Percentiles rank a stretch among this genome's conserved stretches.
Evolutionary conservation across 352 stramenopile genomes (phyloP).

Genomic region (Thraustotheca clavata): DNA sequence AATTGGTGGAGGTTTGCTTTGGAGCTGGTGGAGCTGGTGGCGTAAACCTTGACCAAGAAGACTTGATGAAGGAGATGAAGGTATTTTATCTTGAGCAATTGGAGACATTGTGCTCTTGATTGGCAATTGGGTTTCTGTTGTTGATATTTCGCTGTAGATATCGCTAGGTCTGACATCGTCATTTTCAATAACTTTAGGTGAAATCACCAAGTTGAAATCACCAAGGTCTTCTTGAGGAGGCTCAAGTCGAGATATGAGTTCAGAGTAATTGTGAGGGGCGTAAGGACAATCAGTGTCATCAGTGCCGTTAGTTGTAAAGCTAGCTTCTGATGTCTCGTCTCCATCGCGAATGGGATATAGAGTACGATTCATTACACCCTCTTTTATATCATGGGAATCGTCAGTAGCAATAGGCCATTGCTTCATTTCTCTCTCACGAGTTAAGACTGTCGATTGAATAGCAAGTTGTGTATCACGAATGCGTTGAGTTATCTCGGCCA

Average conservation of each 20-base stretch:
- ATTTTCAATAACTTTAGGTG: neutral
- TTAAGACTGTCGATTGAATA: neutral
- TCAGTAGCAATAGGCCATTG: neutral
- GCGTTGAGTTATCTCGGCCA: neutral
- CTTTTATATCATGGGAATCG: neutral
- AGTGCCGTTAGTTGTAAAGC: slow-evolving; percentile 3
- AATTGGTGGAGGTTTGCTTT: neutral
- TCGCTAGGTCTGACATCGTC: neutral
- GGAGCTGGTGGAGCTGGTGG: neutral
- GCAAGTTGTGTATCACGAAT: neutral
- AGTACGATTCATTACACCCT: neutral
- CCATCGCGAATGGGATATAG: slow-evolving; percentile 11
- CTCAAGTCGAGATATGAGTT: slow-evolving; percentile 8
- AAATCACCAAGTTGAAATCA: neutral
- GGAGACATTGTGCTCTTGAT: neutral
- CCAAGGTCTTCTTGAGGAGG: neutral
- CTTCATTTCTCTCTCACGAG: neutral
- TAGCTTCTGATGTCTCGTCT: neutral
- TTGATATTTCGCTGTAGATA: neutral
- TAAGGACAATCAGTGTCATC: slow-evolving; percentile 13
- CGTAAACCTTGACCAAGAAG: too few relatives aligned
- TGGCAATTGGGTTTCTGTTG: neutral
- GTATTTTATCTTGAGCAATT: too few relatives aligned
- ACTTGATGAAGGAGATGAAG: too few relatives aligned
- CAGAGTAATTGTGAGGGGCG: slow-evolving; percentile 11